A percentile compares a stretch with the other conserved stretches of the same genome.
phyloP scores from a whole-genome alignment of 768 basidiomycete genomes.

The Megacollybia marginata region DNA sequence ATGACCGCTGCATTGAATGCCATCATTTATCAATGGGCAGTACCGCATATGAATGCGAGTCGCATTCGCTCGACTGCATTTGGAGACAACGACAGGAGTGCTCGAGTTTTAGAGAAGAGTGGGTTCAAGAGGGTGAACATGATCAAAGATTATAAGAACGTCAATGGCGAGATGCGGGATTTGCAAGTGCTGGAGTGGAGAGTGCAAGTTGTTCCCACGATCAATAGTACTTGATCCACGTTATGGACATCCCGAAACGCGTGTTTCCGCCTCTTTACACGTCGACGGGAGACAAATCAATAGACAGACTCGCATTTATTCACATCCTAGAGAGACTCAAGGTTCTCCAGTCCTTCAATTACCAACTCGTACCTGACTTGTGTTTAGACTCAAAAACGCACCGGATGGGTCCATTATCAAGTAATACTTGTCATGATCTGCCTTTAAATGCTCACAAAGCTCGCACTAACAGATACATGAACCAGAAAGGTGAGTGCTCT shows the following conservation, averaged over 20 bases:
- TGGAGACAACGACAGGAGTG: background rate
- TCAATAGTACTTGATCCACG: no score
- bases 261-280: slow-evolving; percentile 55
- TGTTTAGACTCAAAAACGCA: slow-evolving; percentile 85
- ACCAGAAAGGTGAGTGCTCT: slow-evolving; percentile 63
- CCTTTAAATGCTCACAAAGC: slow-evolving; percentile 1
- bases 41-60: background rate
- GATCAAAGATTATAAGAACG: background rate
- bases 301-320: slow-evolving; percentile 82
- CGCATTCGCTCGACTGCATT: background rate
- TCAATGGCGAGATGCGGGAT: background rate
- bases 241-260: slow-evolving; percentile 20
- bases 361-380: background rate
- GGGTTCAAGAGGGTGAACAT: background rate
- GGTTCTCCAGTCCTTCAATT: slow-evolving; percentile 32
- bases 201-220: no score
- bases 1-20: background rate
- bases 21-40: background rate
- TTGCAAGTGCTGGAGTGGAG: background rate
- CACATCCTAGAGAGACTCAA: slow-evolving; percentile 87
- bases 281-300: slow-evolving; percentile 40
- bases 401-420: slow-evolving; percentile 87
- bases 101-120: background rate
- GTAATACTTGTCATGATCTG: slow-evolving; percentile 29
- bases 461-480: slow-evolving; percentile 52